Evolutionary conservation across 805 yeast species (phyloP), one percentile per base, ranked within the genome.

Genomic region (Schwanniomyces vanrijiae): DNA sequence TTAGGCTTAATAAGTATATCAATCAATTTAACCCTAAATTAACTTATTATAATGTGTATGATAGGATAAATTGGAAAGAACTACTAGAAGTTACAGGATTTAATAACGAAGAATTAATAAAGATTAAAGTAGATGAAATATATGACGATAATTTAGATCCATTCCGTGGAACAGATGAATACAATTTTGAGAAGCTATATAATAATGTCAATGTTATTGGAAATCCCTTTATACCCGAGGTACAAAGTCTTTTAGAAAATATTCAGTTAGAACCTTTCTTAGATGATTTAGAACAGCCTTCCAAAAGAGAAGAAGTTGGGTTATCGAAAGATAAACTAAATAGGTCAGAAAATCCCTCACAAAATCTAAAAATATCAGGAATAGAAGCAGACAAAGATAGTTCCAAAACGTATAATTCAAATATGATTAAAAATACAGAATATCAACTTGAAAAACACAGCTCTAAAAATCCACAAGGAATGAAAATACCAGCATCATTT

Each of bases 101-200:
- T 9, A 43, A 50, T 29, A 59, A 60, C 25, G 28, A 38, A 6
- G 61, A 56, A 13, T 49, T 51, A 26, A 39, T 62, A 2, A 49
- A 55, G 43, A 34, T 58, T 13, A 58, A 56, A 46, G 51, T 56
- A 1, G 68, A 64, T 51, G 60, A 58, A 26, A 37, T 61, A 18
- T 59, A 44, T 43, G 65, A 61, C 24, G 48, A 47, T 21, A 45
- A 49, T 16, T 43, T 45, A 34, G 42, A 43, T 19, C 40, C 44
- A 4, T 25, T 46, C 4, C 41, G 25, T 14, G 31, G 41, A 11
- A 43, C 24, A n/a, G 40, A 48, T 28, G 42, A 47, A 10, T 24
- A 48, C 29, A 48, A 43, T 25, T 40, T 48, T 3, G 34, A 20
- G 13, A 45, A 38, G 4, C 25, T 49, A 1, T 16, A 43, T n/a